phyloP scores from a whole-genome alignment of 208 protist species.

The Crithidia fasciculata region DNA sequence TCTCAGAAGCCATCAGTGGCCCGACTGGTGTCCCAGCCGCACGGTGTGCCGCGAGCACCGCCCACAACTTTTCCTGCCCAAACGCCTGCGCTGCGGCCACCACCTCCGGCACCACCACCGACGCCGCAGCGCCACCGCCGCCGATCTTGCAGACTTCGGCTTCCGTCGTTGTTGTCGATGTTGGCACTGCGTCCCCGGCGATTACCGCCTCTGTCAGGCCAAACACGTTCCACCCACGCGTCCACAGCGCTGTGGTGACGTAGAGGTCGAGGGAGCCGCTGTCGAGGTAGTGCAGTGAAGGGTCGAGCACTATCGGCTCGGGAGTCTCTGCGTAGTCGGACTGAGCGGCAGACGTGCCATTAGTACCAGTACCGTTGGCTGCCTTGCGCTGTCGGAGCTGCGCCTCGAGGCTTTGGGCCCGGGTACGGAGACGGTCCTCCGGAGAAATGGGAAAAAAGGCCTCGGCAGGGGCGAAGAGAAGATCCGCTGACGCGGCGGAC shows the following conservation, averaged over 20 bases:
- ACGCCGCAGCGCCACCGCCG: not conserved
- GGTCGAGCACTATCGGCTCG: constrained; percentile 39
- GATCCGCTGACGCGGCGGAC: constrained; percentile 39
- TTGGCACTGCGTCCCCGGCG: not conserved
- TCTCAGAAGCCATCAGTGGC: not conserved
- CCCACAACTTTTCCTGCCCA: constrained; percentile 23
- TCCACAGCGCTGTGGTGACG: constrained; percentile 52
- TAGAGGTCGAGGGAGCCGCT: constrained; percentile 38
- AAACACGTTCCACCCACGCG: constrained; percentile 60
- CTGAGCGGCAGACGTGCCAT: not conserved
- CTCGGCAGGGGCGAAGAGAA: constrained; percentile 60
- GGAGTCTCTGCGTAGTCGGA: constrained; percentile 4
- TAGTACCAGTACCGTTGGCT: not conserved
- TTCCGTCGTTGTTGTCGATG: too few relatives aligned
- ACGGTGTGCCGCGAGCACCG: constrained; percentile 13
- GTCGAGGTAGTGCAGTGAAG: constrained; percentile 42
- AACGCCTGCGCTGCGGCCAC: constrained; percentile 8
- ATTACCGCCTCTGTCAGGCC: constrained; percentile 46
- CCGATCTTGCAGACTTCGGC: too few relatives aligned
- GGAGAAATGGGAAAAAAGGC: constrained; percentile 44
- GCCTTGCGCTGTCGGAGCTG: constrained; percentile 8
- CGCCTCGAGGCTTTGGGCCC: not conserved
- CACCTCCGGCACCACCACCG: not conserved
- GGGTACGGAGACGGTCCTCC: constrained; percentile 25
- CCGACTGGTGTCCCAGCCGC: constrained; percentile 16